Conservation (phyloP, 805 yeast genomes). For the Blastobotrys muscicola region DNA sequence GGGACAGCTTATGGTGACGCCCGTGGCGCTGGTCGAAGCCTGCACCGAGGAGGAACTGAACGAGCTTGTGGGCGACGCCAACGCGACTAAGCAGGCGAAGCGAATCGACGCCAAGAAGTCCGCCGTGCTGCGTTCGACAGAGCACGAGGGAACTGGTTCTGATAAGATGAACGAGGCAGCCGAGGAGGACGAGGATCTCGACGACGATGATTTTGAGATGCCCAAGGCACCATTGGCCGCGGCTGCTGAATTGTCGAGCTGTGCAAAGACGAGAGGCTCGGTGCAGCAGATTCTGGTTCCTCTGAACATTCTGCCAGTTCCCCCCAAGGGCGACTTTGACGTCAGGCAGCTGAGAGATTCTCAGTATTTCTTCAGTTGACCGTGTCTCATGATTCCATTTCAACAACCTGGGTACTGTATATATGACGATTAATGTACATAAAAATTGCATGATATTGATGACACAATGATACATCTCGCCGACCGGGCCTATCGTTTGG, state of each 20-base stretch:
- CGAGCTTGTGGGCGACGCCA: slow-evolving; percentile 26
- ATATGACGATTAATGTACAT: not conserved
- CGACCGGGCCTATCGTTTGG: too few relatives aligned
- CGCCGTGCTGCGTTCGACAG: slow-evolving; percentile 19
- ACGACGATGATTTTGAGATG: slow-evolving; percentile 5
- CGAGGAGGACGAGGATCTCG: slow-evolving; percentile 17
- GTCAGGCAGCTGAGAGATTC: slow-evolving; percentile 64
- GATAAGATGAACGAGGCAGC: slow-evolving; percentile 20
- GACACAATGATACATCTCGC: too few relatives aligned
- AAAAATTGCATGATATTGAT: not conserved
- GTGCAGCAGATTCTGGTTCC: slow-evolving; percentile 45
- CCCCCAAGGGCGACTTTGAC: slow-evolving; percentile 76
- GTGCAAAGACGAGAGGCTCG: slow-evolving; percentile 21
- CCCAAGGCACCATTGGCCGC: slow-evolving; percentile 4
- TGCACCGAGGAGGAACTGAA: slow-evolving; percentile 20
- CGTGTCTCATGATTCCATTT: too few relatives aligned
- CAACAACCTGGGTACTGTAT: not conserved
- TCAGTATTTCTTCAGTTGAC: slow-evolving; percentile 57
- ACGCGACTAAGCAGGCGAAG: slow-evolving; percentile 16
- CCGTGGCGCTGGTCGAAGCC: slow-evolving; percentile 43
- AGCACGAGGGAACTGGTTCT: slow-evolving; percentile 26
- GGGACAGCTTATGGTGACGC: slow-evolving; percentile 55
- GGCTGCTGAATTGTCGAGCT: slow-evolving; percentile 2
- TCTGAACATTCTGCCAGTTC: slow-evolving; percentile 59
- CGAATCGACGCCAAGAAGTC: slow-evolving; percentile 4